These are phyloP conservation scores for Corniculantispora saksenae DNA, from an alignment of 2,329 filamentous ascomycete genomes.

Conservation along the genomic window DNA sequence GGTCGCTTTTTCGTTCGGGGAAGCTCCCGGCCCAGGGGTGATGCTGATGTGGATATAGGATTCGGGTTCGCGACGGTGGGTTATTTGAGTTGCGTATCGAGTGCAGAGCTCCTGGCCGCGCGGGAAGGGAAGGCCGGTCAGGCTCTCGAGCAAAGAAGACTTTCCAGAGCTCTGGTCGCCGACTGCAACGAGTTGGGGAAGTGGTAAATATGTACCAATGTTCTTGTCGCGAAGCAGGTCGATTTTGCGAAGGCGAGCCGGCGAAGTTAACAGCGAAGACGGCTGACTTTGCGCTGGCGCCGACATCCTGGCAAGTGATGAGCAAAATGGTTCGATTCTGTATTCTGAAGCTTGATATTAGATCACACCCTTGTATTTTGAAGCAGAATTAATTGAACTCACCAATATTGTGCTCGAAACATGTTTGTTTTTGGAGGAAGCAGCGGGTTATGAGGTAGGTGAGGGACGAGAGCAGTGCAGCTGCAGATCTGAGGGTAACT, in stretches of 20 bases:
- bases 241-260: conserved; percentile 28
- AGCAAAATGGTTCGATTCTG: neutral
- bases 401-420: too few relatives aligned
- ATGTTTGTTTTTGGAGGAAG: too few relatives aligned
- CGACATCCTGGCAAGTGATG: neutral
- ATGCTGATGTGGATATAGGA: conserved; percentile 45
- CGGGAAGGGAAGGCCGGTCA: conserved; percentile 35
- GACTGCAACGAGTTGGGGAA: conserved; percentile 32
- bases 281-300: neutral
- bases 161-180: conserved; percentile 37
- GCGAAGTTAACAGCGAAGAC: neutral
- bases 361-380: too few relatives aligned
- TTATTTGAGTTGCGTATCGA: conserved; percentile 32
- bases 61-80: conserved; percentile 35
- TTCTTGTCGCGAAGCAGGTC: conserved; percentile 31
- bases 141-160: conserved; percentile 34
- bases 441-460: too few relatives aligned
- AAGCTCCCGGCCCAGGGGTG: conserved; percentile 32
- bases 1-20: conserved; percentile 16
- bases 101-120: conserved; percentile 32
- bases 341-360: too few relatives aligned
- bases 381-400: too few relatives aligned
- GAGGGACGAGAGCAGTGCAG: too few relatives aligned
- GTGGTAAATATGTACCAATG: conserved; percentile 26
- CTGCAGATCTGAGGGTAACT: too few relatives aligned